phyloP scores from a whole-genome alignment of 2,329 filamentous ascomycete genomes.

The Seiridium unicorne region DNA sequence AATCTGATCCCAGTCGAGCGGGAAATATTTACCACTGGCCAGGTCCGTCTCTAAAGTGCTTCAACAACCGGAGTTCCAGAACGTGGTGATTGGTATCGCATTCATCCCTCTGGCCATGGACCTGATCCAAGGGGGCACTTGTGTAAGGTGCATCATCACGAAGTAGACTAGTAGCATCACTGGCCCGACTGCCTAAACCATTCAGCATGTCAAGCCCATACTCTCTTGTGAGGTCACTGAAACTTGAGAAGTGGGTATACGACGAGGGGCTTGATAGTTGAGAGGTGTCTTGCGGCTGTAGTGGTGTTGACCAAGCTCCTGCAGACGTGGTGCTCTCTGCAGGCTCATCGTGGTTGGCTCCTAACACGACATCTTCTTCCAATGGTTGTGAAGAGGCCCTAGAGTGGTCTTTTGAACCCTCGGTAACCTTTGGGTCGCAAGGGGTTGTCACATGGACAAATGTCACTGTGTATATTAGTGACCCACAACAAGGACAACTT shows the following conservation, averaged over 20 bases:
- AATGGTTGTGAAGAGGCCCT: not conserved
- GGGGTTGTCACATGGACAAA: not conserved
- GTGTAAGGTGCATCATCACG: not conserved
- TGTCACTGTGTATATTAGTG: not conserved
- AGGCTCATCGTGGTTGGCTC: no score
- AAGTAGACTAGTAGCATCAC: not conserved
- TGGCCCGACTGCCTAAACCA: no score
- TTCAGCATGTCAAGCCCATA: no score
- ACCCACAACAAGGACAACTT: not conserved
- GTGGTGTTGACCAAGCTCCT: no score
- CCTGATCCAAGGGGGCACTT: not conserved
- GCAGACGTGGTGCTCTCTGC: no score
- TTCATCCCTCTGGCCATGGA: not conserved
- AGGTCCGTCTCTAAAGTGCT: not conserved
- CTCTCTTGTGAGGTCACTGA: no score
- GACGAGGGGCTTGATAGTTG: no score
- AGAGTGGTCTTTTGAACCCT: not conserved
- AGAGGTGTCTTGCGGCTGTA: no score
- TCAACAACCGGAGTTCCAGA: not conserved
- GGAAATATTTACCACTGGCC: constrained; percentile 12
- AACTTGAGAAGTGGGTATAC: no score
- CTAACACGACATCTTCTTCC: not conserved
- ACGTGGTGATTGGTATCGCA: not conserved
- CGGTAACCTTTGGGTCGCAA: not conserved
- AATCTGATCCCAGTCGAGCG: not conserved